Evolutionary conservation across 2,329 filamentous ascomycete genomes (phyloP).

Genomic region (Fusarium sp.): DNA sequence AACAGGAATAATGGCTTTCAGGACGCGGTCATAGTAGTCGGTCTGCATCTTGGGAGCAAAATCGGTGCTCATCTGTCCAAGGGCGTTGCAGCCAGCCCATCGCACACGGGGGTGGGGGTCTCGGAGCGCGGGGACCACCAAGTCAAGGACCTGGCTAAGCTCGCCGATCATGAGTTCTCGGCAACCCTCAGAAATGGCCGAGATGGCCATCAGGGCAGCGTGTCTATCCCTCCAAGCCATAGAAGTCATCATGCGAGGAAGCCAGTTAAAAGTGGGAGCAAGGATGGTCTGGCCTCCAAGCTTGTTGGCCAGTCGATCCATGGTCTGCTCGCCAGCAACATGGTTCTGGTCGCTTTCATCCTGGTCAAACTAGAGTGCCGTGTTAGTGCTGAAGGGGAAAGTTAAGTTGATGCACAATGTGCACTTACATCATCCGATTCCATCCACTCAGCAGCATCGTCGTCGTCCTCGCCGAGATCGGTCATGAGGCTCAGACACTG

Average conservation of each 20-base stretch:
- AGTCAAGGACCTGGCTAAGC: slow-evolving; percentile 88
- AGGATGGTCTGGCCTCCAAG: slow-evolving; percentile 93
- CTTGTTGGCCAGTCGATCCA: slow-evolving; percentile 97
- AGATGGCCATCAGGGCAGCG: slow-evolving; percentile 97
- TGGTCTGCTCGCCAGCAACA: slow-evolving; percentile 96
- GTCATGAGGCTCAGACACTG: slow-evolving; percentile 99
- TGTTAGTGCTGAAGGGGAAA: slow-evolving; percentile 7
- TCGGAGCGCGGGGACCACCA: slow-evolving; percentile 90
- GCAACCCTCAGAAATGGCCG: slow-evolving; percentile 96
- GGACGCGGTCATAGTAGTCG: slow-evolving; percentile 86
- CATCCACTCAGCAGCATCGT: slow-evolving; percentile 94
- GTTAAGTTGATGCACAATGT: not conserved
- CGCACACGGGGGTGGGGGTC: slow-evolving; percentile 93
- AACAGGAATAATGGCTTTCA: slow-evolving; percentile 91
- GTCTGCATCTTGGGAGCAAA: slow-evolving; percentile 98
- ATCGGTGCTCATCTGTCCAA: slow-evolving; percentile 99
- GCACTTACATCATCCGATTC: slow-evolving; percentile 81
- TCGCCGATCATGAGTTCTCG: slow-evolving; percentile 95
- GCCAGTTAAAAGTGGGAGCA: slow-evolving; percentile 93
- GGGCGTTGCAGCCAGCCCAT: slow-evolving; percentile 96
- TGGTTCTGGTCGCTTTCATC: slow-evolving; percentile 98
- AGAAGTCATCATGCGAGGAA: slow-evolving; percentile 97
- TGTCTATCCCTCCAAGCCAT: slow-evolving; percentile 94
- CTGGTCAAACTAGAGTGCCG: slow-evolving; percentile 72
- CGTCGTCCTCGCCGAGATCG: slow-evolving; percentile 91